Conservation (phyloP, 2,329 filamentous ascomycete genomes). For the Fusarium burgessii region DNA sequence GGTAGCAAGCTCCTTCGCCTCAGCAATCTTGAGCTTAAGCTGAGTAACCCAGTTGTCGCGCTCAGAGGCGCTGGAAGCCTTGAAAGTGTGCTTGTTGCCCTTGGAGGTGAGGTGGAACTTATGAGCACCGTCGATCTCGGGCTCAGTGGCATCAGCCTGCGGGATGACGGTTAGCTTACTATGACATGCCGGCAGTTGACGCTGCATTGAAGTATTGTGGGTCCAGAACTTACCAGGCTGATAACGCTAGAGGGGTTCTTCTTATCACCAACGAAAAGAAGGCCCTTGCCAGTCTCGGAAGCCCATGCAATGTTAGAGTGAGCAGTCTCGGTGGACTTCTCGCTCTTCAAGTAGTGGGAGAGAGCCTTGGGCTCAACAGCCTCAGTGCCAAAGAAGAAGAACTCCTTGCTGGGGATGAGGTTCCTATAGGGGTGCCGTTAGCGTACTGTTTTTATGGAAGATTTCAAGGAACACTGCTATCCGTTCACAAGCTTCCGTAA, state of each 20-base stretch:
- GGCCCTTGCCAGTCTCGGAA: conserved; percentile 92
- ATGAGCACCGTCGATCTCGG: conserved; percentile 78
- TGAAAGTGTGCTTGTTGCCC: conserved; percentile 94
- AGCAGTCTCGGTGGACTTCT: conserved; percentile 82
- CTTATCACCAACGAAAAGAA: conserved; percentile 93
- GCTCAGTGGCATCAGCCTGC: conserved; percentile 73
- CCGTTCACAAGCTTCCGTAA: not conserved
- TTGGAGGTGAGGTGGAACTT: conserved; percentile 89
- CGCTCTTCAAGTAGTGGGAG: conserved; percentile 81
- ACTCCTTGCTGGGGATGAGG: conserved; percentile 90
- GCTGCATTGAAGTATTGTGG: conserved; percentile 26
- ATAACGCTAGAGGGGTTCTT: conserved; percentile 82
- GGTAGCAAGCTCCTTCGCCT: conserved; percentile 85
- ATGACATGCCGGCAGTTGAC: conserved; percentile 36
- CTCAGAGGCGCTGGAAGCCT: conserved; percentile 79
- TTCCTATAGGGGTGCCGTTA: conserved; percentile 67
- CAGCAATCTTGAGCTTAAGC: conserved; percentile 82
- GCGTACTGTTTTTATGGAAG: conserved; percentile 1
- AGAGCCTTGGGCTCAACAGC: conserved; percentile 80
- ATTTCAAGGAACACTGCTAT: too few relatives aligned
- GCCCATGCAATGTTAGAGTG: conserved; percentile 90
- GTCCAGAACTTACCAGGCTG: conserved; percentile 76
- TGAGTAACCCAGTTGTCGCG: conserved; percentile 93
- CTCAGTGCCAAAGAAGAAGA: conserved; percentile 87
- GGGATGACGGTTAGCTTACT: conserved; percentile 19